Conservation (phyloP, 2,329 filamentous ascomycete species). For the Penicillium sp. region DNA sequence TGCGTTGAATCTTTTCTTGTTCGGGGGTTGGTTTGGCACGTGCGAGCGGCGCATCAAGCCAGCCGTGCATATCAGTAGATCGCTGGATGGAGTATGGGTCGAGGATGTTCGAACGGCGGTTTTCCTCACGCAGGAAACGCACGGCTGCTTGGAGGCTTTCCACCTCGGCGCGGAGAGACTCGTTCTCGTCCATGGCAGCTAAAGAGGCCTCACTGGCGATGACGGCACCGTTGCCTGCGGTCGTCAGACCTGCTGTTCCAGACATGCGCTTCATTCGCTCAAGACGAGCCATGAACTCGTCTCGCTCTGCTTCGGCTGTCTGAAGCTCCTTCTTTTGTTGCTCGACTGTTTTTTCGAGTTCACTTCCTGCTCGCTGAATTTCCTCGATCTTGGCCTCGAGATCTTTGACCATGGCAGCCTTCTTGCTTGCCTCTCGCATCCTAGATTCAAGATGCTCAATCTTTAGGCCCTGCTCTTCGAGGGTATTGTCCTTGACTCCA, state of each 20-base stretch:
- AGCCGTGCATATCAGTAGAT: slow-evolving; percentile 41
- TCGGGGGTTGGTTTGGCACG: slow-evolving; percentile 24
- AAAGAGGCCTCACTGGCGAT: slow-evolving; percentile 41
- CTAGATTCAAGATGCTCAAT: slow-evolving; percentile 88
- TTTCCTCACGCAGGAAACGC: slow-evolving; percentile 47
- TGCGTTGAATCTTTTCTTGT: slow-evolving; percentile 35
- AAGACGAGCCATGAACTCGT: slow-evolving; percentile 42
- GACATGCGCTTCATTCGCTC: slow-evolving; percentile 44
- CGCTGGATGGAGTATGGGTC: slow-evolving; percentile 44
- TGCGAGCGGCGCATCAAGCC: slow-evolving; percentile 44
- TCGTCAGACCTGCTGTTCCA: slow-evolving; percentile 36
- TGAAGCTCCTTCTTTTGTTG: slow-evolving; percentile 39
- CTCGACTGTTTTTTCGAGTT: slow-evolving; percentile 34
- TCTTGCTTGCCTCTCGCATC: slow-evolving; percentile 78
- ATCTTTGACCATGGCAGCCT: slow-evolving; percentile 56
- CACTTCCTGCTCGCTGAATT: slow-evolving; percentile 35
- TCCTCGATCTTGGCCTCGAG: slow-evolving; percentile 43
- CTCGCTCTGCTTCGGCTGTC: slow-evolving; percentile 39
- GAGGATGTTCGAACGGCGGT: slow-evolving; percentile 40
- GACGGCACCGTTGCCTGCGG: slow-evolving; percentile 38
- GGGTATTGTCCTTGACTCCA: slow-evolving; percentile 72
- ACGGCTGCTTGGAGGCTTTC: slow-evolving; percentile 46
- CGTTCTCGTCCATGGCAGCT: slow-evolving; percentile 44
- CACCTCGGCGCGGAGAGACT: slow-evolving; percentile 44
- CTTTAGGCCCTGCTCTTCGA: slow-evolving; percentile 83